These are phyloP conservation scores for Neophaeococcomyces mojaviensis DNA, from an alignment of 2,329 filamentous ascomycete genomes.

Conservation along the genomic window DNA sequence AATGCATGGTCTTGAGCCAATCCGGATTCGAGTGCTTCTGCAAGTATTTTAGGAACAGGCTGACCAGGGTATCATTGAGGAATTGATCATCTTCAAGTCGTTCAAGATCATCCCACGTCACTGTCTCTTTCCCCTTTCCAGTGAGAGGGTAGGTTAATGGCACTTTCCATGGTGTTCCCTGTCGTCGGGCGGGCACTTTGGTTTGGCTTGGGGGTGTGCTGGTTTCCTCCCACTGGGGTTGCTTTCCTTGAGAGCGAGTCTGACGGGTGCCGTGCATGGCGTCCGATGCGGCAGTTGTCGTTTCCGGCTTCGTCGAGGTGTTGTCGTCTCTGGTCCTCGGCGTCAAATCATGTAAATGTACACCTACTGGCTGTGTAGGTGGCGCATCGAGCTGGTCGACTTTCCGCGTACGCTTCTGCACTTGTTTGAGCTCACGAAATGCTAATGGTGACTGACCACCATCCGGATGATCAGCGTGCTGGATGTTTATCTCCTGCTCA, in stretches of 20 bases:
- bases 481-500: too few relatives aligned
- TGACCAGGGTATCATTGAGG: conserved; percentile 86
- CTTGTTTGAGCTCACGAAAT: neutral
- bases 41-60: conserved; percentile 74
- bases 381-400: conserved; percentile 17
- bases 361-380: neutral
- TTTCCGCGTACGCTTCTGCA: conserved; percentile 8
- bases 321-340: neutral
- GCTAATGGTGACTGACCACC: too few relatives aligned
- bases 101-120: conserved; percentile 44
- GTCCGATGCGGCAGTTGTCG: neutral
- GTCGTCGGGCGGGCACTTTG: neutral
- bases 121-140: conserved; percentile 42
- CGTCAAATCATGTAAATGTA: neutral
- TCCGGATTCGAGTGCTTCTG: conserved; percentile 53
- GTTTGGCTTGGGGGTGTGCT: neutral
- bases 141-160: conserved; percentile 37
- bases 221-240: neutral
- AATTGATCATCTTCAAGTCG: conserved; percentile 77
- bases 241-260: neutral
- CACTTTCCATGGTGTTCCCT: conserved; percentile 24
- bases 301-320: neutral
- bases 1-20: conserved; percentile 61
- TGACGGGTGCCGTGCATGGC: neutral
- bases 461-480: too few relatives aligned